These are phyloP conservation scores for Acorus gramineus DNA, from an alignment of 106 monocot genomes.

Conservation along the genomic window DNA sequence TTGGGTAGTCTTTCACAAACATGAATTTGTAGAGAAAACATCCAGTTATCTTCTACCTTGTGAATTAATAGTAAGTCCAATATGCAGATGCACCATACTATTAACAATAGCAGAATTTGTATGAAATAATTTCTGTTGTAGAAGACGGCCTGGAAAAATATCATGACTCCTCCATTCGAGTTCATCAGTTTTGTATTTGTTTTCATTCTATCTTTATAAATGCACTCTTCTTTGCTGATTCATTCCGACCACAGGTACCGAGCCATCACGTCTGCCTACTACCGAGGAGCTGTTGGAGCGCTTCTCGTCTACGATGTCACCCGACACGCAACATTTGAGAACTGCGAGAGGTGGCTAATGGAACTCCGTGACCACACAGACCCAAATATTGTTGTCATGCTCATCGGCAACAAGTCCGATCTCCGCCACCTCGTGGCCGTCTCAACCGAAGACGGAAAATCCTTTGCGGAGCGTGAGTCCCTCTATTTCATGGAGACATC, in stretches of 20 bases:
- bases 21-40: too few species aligned
- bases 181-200: too few species aligned
- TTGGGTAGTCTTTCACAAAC: too few species aligned
- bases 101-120: too few species aligned
- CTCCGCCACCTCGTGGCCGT: conserved; percentile 48
- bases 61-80: too few species aligned
- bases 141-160: too few species aligned
- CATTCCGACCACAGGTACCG: conserved; percentile 26
- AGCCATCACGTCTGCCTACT: conserved; percentile 56
- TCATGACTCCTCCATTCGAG: too few species aligned
- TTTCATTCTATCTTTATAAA: too few species aligned
- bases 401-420: conserved; percentile 47
- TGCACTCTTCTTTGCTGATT: too few species aligned
- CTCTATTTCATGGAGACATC: conserved; percentile 54
- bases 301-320: conserved; percentile 51
- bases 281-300: conserved; percentile 48
- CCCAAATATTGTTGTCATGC: conserved; percentile 44
- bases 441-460: conserved; percentile 36
- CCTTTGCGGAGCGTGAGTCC: conserved; percentile 35
- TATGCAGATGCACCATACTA: too few species aligned
- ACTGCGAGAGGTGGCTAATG: conserved; percentile 38
- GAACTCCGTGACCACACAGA: conserved; percentile 50
- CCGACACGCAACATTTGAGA: conserved; percentile 41
- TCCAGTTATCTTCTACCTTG: too few species aligned
- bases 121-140: too few species aligned